A percentile compares a stretch with the other conserved stretches of the same genome.
phyloP scores from a whole-genome alignment of 768 basidiomycete genomes.

The Collybia nuda region DNA sequence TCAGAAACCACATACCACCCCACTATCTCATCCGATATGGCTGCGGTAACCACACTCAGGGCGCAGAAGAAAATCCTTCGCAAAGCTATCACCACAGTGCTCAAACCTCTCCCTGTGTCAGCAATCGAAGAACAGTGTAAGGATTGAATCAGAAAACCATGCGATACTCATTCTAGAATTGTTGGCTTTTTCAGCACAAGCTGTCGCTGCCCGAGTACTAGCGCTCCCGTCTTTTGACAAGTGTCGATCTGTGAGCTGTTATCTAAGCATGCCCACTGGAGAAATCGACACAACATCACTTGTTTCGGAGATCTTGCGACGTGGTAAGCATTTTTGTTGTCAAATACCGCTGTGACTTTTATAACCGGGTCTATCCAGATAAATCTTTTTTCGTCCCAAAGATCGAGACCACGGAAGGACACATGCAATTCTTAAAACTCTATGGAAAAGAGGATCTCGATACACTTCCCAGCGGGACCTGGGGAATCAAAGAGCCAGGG shows the following conservation, averaged over 20 bases:
- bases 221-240: slow-evolving; percentile 49
- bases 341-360: not conserved
- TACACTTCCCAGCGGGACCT: slow-evolving; percentile 56
- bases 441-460: slow-evolving; percentile 58
- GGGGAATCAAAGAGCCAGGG: slow-evolving; percentile 77
- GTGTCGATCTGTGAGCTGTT: slow-evolving; percentile 63
- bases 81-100: slow-evolving; percentile 42
- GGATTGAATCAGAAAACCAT: slow-evolving; percentile 1
- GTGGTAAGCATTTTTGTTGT: slow-evolving; percentile 38
- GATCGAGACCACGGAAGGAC: slow-evolving; percentile 42
- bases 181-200: slow-evolving; percentile 34
- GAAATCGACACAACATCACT: slow-evolving; percentile 63
- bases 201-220: slow-evolving; percentile 47
- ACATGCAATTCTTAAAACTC: slow-evolving; percentile 69
- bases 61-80: slow-evolving; percentile 58
- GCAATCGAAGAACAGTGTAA: slow-evolving; percentile 64
- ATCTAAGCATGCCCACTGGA: slow-evolving; percentile 75
- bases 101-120: slow-evolving; percentile 41
- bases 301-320: slow-evolving; percentile 49
- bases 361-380: slow-evolving; percentile 32
- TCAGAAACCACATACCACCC: too few relatives aligned
- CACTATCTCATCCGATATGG: not conserved
- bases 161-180: not conserved
- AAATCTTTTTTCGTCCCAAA: slow-evolving; percentile 73
- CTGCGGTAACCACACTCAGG: slow-evolving; percentile 25